phyloP scores from a whole-genome alignment of 176 grass and related monocot genomes.

The Hsuehochloa calcarea region DNA sequence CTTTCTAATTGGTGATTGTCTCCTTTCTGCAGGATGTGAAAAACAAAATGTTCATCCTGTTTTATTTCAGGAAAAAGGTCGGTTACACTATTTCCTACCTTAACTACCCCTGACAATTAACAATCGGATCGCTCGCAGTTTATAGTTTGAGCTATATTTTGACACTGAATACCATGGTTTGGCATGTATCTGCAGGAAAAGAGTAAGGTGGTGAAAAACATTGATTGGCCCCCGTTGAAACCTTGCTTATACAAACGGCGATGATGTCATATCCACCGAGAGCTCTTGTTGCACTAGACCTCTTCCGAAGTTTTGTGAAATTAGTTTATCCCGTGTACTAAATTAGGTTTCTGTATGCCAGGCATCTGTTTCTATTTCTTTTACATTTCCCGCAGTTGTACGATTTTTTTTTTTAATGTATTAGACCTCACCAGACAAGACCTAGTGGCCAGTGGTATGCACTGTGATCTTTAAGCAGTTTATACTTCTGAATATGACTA shows the following conservation, averaged over 20 bases:
- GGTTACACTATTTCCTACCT: conserved; percentile 9
- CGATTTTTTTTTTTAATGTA: not conserved
- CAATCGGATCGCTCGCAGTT: not conserved
- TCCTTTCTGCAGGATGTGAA: conserved; percentile 66
- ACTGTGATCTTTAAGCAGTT: not conserved
- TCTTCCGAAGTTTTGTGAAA: not conserved
- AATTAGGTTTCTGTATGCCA: not conserved
- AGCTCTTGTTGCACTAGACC: not conserved
- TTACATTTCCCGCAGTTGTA: not conserved
- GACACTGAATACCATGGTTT: not conserved
- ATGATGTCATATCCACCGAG: conserved; percentile 20
- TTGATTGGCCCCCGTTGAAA: conserved; percentile 84
- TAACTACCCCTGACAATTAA: not conserved
- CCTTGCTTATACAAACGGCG: conserved; percentile 83
- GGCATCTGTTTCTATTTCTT: not conserved
- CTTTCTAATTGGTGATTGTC: conserved; percentile 16
- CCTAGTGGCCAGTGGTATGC: not conserved
- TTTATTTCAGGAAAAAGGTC: conserved; percentile 90
- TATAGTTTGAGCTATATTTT: conserved; percentile 20
- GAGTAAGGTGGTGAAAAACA: conserved; percentile 44
- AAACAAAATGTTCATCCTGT: conserved; percentile 95
- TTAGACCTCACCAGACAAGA: not conserved
- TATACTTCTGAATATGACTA: too few species aligned
- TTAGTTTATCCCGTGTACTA: not conserved
- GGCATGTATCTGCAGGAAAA: conserved; percentile 57